A percentile compares a stretch with the other conserved stretches of the same genome.
Evolutionary conservation across 192 early-diverging fungal species (phyloP).

Genomic region (Obelidium mucronatum): DNA sequence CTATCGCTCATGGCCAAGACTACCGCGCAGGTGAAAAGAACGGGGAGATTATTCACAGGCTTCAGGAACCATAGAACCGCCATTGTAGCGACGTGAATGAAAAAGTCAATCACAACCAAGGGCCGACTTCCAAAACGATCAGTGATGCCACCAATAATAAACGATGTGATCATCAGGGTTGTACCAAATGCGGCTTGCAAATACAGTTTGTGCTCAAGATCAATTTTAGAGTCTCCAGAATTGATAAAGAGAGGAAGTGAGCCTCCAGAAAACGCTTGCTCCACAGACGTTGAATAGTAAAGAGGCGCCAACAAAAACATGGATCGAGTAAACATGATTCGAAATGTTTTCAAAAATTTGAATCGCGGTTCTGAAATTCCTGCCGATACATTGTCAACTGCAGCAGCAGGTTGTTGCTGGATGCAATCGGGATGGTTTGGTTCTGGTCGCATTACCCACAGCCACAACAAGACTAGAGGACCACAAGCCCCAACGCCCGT

Average conservation of each 20-base stretch:
- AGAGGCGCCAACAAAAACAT: constrained; percentile 35
- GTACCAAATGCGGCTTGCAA: constrained; percentile 32
- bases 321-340: constrained; percentile 24
- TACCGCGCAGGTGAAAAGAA: constrained; percentile 27
- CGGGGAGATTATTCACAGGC: constrained; percentile 10
- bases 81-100: constrained; percentile 27
- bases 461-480: constrained; percentile 12
- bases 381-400: too few species aligned
- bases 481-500: constrained; percentile 23
- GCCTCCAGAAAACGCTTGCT: constrained; percentile 38
- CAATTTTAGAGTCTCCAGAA: constrained; percentile 4
- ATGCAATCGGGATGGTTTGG: constrained; percentile 21
- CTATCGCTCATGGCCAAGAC: constrained; percentile 19
- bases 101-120: constrained; percentile 9
- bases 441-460: constrained; percentile 27
- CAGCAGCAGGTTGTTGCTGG: not conserved
- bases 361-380: not conserved
- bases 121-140: constrained; percentile 31
- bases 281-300: constrained; percentile 31
- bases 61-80: constrained; percentile 22
- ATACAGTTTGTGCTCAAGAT: constrained; percentile 21
- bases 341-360: constrained; percentile 29
- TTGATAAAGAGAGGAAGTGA: constrained; percentile 34
- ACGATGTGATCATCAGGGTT: constrained; percentile 33
- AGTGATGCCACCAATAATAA: constrained; percentile 32